Conservation (phyloP, 2,329 filamentous ascomycete genomes). For the Pseudofabraea citricarpa region DNA sequence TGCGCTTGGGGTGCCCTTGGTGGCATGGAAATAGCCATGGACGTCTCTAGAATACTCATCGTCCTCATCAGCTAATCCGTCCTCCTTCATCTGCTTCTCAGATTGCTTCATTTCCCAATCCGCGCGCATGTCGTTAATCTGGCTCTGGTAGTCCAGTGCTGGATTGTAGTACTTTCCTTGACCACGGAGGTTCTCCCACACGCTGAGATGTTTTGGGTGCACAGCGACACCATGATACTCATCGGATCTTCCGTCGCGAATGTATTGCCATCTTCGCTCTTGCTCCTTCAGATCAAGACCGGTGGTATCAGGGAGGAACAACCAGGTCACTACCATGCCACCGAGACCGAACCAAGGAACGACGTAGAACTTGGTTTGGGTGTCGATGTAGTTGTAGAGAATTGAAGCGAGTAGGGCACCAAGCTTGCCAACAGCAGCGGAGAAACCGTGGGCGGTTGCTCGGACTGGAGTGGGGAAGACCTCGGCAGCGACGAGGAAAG, state of each 20-base stretch:
- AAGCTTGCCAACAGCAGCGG: constrained; percentile 84
- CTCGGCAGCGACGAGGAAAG: constrained; percentile 92
- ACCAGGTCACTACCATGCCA: constrained; percentile 74
- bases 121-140: constrained; percentile 74
- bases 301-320: constrained; percentile 95
- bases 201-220: constrained; percentile 79
- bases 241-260: constrained; percentile 68
- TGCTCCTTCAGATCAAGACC: constrained; percentile 96
- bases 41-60: constrained; percentile 20
- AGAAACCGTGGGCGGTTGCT: constrained; percentile 90
- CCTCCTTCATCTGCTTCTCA: constrained; percentile 30
- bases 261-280: constrained; percentile 87
- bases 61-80: constrained; percentile 13
- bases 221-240: constrained; percentile 94
- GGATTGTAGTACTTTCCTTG: constrained; percentile 80
- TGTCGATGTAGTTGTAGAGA: constrained; percentile 91
- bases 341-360: constrained; percentile 93
- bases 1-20: neutral
- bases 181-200: constrained; percentile 81
- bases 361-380: constrained; percentile 80
- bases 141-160: constrained; percentile 74
- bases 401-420: constrained; percentile 84
- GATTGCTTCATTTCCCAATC: constrained; percentile 57
- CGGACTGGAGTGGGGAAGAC: constrained; percentile 94
- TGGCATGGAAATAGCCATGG: constrained; percentile 16